Base-by-base conservation (phyloP, 306 rosid species). In the Pyrus betulifolia region DNA sequence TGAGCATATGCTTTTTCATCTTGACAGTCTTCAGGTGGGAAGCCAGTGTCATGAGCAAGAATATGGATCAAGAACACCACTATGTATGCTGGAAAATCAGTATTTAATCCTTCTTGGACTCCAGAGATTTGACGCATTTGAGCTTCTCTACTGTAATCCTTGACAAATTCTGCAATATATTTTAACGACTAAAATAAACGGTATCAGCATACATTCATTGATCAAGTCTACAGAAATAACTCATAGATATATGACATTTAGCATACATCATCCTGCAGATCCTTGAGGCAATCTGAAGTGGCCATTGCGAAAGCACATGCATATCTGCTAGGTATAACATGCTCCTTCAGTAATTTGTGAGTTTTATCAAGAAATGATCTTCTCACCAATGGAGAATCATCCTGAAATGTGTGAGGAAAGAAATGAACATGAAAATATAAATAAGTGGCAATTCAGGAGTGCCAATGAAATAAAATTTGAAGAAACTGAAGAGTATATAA, bases 221-320 rank as follows among this genome's bases (percentile, higher is more conserved):
- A 27, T 57, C 14, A 62, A 77, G 59, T 75, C 5, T 18, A 71
- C 23, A 66, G 27, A 63, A 33, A 67, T 33, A 57, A 61, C 60
- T 6, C 44, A 80, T 33, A 65, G 14, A 64, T 59, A 44, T 46
- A 57, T 72, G 76, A 78, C 28, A 74, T 17, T 28, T 49, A 71
- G 72, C 85, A 78, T 91, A 95, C 98, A 78, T 78, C 84, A 74
- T 80, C 85, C 75, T 74, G 89, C 67, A 90, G 77, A 80, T 90
- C 92, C 60, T 78, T 84, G 17, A 49, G 76, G 84, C 81, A 67
- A 79, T 89, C 88, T 46, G 85, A 84, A 75, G 80, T 69, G 63
- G 85, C 91, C 84, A 95, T 71, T 81, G 97, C 88, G 83, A 89
- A 92, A 77, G 91, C 92, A 80, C 98, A 89, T 28, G 97, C 93